phyloP scores from a whole-genome alignment of 306 rosid genomes.

The Inga laurina region DNA sequence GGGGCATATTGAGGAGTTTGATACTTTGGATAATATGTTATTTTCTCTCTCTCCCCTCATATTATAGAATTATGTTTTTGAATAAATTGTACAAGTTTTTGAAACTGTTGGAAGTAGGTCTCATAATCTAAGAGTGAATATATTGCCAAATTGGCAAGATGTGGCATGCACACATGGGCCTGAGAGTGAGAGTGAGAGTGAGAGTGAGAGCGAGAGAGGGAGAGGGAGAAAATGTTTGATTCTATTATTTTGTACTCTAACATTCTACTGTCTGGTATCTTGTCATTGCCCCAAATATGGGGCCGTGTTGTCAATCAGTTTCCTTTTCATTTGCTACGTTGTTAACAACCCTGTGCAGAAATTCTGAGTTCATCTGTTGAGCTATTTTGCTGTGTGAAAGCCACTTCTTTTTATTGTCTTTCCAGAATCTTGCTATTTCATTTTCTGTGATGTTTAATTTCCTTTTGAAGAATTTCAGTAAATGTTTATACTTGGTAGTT shows the following conservation, averaged over 20 bases:
- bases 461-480: not conserved
- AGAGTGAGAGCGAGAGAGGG: not conserved
- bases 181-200: not conserved
- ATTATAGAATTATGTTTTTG: not conserved
- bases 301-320: not conserved
- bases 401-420: not conserved
- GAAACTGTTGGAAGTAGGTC: not conserved
- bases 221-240: not conserved
- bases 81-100: not conserved
- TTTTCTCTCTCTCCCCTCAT: not conserved
- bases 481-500: not conserved
- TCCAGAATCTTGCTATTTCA: not conserved
- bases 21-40: not conserved
- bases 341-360: not conserved
- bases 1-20: conserved; percentile 1
- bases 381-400: not conserved
- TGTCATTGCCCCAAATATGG: not conserved
- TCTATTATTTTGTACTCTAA: conserved; percentile 12
- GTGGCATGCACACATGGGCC: not conserved
- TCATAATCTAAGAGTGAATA: conserved; percentile 13
- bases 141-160: not conserved
- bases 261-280: not conserved
- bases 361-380: not conserved
- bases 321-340: not conserved
- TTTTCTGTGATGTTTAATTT: not conserved